These are phyloP conservation scores for Wickerhamiella vanderwaltii DNA, from an alignment of 805 yeast genomes.

Conservation along the genomic window DNA sequence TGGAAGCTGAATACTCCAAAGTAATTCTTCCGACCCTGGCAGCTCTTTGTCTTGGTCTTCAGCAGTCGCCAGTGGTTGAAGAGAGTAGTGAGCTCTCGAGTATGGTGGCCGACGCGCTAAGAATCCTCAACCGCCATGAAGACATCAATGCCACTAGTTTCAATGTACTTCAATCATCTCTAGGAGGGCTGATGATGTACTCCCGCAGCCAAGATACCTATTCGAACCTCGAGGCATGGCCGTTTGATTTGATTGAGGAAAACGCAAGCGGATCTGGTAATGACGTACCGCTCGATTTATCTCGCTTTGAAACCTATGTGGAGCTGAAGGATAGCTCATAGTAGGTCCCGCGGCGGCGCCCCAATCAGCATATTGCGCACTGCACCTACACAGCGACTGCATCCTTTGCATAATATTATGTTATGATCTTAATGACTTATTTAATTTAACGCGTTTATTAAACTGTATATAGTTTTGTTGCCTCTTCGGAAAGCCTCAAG, in stretches of 20 bases:
- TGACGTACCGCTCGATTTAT: constrained; percentile 43
- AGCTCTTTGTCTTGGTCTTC: constrained; percentile 1
- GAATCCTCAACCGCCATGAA: neutral
- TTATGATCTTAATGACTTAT: constrained; percentile 1
- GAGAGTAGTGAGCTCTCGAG: constrained; percentile 4
- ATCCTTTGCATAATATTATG: too few relatives aligned
- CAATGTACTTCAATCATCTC: neutral
- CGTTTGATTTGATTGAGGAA: constrained; percentile 51
- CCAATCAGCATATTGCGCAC: too few relatives aligned
- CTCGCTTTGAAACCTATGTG: constrained; percentile 41
- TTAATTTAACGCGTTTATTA: too few relatives aligned
- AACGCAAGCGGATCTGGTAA: constrained; percentile 38
- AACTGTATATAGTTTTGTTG: too few relatives aligned
- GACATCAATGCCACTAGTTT: neutral
- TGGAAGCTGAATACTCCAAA: neutral
- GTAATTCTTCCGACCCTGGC: constrained; percentile 7
- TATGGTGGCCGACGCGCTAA: constrained; percentile 7
- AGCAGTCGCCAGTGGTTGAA: constrained; percentile 3
- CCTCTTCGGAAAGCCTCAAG: too few relatives aligned
- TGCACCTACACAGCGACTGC: too few relatives aligned
- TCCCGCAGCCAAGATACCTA: constrained; percentile 22
- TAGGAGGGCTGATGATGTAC: constrained; percentile 18
- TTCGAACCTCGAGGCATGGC: constrained; percentile 31
- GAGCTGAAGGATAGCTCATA: constrained; percentile 36
- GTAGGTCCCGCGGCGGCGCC: neutral